Conservation (phyloP, 1,284 basidiomycete species). For the Cutaneotrichosporon mucoides region DNA sequence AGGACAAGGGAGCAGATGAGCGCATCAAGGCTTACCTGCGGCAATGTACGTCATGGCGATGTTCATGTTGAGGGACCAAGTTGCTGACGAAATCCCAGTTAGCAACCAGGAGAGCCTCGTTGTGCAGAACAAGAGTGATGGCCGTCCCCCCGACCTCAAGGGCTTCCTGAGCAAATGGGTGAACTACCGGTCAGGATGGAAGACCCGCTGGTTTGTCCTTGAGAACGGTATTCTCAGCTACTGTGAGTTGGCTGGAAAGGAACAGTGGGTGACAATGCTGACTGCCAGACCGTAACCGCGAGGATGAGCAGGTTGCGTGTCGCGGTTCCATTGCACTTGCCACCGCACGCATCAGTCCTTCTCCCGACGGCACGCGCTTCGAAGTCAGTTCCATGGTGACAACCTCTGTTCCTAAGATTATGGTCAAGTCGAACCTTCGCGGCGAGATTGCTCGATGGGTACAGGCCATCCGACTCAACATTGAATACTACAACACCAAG, state of each 20-base stretch:
- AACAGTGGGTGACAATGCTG: neutral
- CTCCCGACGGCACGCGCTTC: conserved; percentile 59
- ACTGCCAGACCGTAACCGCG: conserved; percentile 65
- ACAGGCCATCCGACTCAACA: conserved; percentile 66
- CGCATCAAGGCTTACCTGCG: conserved; percentile 75
- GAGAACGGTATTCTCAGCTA: conserved; percentile 80
- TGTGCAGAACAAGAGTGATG: conserved; percentile 41
- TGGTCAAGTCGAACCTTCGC: conserved; percentile 83
- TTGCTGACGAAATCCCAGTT: conserved; percentile 52
- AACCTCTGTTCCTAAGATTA: conserved; percentile 62
- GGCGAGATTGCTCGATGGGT: conserved; percentile 87
- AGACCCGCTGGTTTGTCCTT: conserved; percentile 90
- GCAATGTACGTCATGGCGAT: conserved; percentile 59
- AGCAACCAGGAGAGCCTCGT: conserved; percentile 63
- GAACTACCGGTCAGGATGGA: conserved; percentile 64
- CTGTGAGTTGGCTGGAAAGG: conserved; percentile 18
- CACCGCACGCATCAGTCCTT: conserved; percentile 62
- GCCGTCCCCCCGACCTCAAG: conserved; percentile 60
- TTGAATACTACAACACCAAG: conserved; percentile 57
- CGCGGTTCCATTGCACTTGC: conserved; percentile 87
- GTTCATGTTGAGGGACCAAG: neutral
- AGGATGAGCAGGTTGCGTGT: conserved; percentile 81
- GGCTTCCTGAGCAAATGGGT: conserved; percentile 57
- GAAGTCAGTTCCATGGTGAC: conserved; percentile 65
- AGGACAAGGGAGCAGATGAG: conserved; percentile 59